Conservation (phyloP, 441 rosid species). For the Lepidium campestre region DNA sequence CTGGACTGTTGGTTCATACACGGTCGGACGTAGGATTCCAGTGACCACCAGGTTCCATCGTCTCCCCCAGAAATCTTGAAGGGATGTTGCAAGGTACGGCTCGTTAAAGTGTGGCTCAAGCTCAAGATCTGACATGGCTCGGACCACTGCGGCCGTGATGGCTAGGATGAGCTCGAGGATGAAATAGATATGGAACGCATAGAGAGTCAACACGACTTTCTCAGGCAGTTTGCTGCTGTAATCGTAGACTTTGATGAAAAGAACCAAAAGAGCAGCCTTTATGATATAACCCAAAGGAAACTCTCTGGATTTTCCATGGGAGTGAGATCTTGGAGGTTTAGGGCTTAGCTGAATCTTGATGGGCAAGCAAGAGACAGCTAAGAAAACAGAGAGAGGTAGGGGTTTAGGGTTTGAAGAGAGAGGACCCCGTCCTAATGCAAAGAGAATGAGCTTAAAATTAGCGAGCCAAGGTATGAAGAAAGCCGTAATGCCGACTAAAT, state of each 20-base stretch:
- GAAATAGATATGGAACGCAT: slow-evolving; percentile 37
- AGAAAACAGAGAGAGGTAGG: slow-evolving; percentile 35
- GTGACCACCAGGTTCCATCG: slow-evolving; percentile 57
- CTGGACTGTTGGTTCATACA: slow-evolving; percentile 31
- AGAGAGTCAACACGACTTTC: slow-evolving; percentile 24
- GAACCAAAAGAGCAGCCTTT: slow-evolving; percentile 27
- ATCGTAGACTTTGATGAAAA: slow-evolving; percentile 9
- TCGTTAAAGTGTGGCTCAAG: slow-evolving; percentile 51
- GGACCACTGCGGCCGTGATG: slow-evolving; percentile 27
- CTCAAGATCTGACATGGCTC: slow-evolving; percentile 28
- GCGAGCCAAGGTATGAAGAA: slow-evolving; percentile 43
- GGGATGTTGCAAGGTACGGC: slow-evolving; percentile 47
- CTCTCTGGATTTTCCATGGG: not conserved
- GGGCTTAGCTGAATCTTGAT: slow-evolving; percentile 37
- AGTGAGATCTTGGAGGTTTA: not conserved
- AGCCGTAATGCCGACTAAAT: slow-evolving; percentile 26
- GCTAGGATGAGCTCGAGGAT: slow-evolving; percentile 37
- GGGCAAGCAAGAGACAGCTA: slow-evolving; percentile 47
- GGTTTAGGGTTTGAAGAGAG: slow-evolving; percentile 23
- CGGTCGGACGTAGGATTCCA: slow-evolving; percentile 38
- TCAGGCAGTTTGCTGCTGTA: slow-evolving; percentile 29
- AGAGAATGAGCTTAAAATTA: slow-evolving; percentile 43
- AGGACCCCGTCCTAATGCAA: slow-evolving; percentile 45
- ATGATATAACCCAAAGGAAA: slow-evolving; percentile 26
- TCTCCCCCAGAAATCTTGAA: slow-evolving; percentile 61